Conservation (phyloP, 345 rosid species). For the Stellera chamaejasme region DNA sequence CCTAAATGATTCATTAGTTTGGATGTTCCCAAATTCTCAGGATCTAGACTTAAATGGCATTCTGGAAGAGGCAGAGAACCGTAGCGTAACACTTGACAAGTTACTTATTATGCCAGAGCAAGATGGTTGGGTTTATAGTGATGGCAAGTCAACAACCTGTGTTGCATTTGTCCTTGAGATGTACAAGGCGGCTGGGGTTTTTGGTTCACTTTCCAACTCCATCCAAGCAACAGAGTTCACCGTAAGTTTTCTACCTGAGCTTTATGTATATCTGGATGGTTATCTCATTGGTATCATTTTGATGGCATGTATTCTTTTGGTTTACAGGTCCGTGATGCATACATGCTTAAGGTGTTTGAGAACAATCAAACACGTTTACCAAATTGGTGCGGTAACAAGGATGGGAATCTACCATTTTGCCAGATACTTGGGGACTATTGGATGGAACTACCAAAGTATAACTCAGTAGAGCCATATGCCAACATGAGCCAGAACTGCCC, state of each 20-base stretch:
- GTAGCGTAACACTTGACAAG: conserved; percentile 74
- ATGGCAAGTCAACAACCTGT: conserved; percentile 91
- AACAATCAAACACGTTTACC: conserved; percentile 65
- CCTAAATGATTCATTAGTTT: no score
- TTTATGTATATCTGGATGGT: not conserved
- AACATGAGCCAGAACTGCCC: conserved; percentile 93
- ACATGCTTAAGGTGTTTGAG: conserved; percentile 70
- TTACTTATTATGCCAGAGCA: conserved; percentile 85
- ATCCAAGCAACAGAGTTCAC: conserved; percentile 97
- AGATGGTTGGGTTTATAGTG: conserved; percentile 95
- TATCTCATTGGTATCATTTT: not conserved
- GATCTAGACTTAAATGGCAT: conserved; percentile 73
- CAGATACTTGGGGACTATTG: conserved; percentile 83
- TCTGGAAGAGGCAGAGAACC: conserved; percentile 69
- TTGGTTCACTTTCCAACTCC: conserved; percentile 52
- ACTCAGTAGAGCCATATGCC: conserved; percentile 67
- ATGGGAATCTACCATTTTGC: conserved; percentile 53
- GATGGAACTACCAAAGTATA: conserved; percentile 86
- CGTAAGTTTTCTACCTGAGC: conserved; percentile 27
- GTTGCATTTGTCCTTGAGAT: conserved; percentile 88
- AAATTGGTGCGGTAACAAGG: conserved; percentile 64
- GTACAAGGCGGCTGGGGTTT: conserved; percentile 92
- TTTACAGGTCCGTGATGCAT: conserved; percentile 80
- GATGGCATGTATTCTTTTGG: not conserved
- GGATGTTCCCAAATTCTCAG: conserved; percentile 20